Evolutionary conservation across 495 filamentous ascomycete species (phyloP), one percentile per base, ranked within the genome.

Genomic region (Penicillium canariense): DNA sequence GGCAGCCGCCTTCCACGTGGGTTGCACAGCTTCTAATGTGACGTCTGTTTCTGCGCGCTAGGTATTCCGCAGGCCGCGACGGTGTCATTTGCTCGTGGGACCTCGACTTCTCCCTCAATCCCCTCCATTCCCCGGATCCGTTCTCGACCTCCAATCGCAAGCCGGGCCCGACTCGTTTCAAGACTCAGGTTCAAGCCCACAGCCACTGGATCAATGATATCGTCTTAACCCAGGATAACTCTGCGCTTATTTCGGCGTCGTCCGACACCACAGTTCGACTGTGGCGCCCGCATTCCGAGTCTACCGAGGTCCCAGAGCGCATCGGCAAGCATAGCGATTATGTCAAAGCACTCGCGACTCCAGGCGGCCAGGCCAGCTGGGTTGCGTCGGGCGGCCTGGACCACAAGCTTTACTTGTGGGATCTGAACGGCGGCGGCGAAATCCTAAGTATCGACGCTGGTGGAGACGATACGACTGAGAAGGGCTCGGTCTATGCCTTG

Each of bases 191-290:
- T n/a, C 91, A 97, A 64, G 95, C 94, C 11, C 94, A 98, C 68
- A 97, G 92, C 25, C 93, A 97, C 70, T 97, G 94, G 94, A 88
- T 98, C 68, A 97, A 97, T 67, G 93, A 97, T 63, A 89, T 98
- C 54, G 83, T 86, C n/a, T 83, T 97, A 49, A 86, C 88, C 25
- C 81, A 91, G 61, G 83, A 86, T 45, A 89, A 96, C 66, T 81
- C 84, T 15, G 90, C 90, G 6, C 77, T 98, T 10, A 88, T 97
- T 7, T 96, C 95, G 10, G 93, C 91, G 18, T 97, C 94, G 4
- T 97, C 95, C 11, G 94, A 98, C 70, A 86, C 95, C 27, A 92
- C 89, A 9, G 93, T 98, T 44, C 90, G 95, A 70, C 77, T 96
- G 66, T 98, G 94, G 94, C 84, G 92, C 55, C 94, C 94, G n/a